Base-by-base conservation (phyloP, 768 basidiomycete genomes). In the Serpula lacrymans region DNA sequence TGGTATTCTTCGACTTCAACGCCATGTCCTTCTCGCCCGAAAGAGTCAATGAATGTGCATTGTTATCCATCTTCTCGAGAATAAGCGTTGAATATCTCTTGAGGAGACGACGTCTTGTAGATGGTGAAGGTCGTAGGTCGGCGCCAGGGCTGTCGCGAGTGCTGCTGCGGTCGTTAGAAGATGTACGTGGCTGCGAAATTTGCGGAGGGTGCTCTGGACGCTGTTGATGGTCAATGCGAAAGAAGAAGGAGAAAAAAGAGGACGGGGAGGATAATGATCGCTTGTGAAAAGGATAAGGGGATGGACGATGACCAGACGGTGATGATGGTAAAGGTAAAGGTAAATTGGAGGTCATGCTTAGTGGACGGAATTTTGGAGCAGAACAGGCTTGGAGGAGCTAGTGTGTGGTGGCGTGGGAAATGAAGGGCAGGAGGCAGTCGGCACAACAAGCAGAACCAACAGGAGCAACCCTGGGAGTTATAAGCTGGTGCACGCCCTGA, bases 31-130 rank as follows among this genome's bases (percentile, higher is more conserved):
- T n/a, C n/a, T n/a, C n/a, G n/a, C n/a, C n/a, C n/a, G n/a, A n/a
- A n/a, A n/a, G n/a, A 12, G 17, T 39, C 10, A 33, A 21, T 3
- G 30, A 32, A 20, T 20, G 20, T 6, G 22, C 24, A 5, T 22
- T 32, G 5, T 16, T 26, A 17, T 34, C 23, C 43, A 45, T 45
- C 12, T 34, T 45, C 24, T 40, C 25, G n/a, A 26, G 35, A 17
- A 39, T 10, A 39, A n/a, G 16, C n/a, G 16, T 25, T 12, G 32
- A 34, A 27, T 29, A 33, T 21, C 31, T 27, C 30, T 30, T 34
- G 29, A 38, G 39, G 10, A 34, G 28, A 40, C n/a, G 38, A 5
- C 39, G 14, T 32, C n/a, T 28, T 32, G 39, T 32, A 6, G 17
- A 3, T 22, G 30, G 30, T 5, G 31, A 25, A 9, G 37, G 24